Conservation (phyloP, 352 stramenopile species). For the Peronospora farinosa region DNA sequence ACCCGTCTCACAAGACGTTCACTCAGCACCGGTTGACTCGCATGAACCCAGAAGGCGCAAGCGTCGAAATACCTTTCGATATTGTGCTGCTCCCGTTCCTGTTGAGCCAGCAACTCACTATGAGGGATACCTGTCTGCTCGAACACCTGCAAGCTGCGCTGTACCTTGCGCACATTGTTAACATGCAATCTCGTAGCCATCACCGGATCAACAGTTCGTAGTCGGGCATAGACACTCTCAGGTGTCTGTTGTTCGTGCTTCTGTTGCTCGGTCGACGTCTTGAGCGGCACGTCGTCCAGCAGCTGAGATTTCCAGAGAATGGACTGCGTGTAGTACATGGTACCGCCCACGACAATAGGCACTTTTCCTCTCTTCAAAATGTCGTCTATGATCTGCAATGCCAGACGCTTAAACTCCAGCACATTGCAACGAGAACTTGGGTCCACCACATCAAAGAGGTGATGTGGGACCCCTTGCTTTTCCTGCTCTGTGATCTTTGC, state of each 20-base stretch:
- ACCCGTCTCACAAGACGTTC: slow-evolving; percentile 65
- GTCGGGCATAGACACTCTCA: slow-evolving; percentile 51
- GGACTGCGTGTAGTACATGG: slow-evolving; percentile 90
- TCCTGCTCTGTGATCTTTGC: slow-evolving; percentile 85
- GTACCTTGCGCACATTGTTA: slow-evolving; percentile 83
- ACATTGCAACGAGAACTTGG: slow-evolving; percentile 71
- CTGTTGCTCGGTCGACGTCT: slow-evolving; percentile 1
- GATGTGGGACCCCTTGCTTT: slow-evolving; percentile 84
- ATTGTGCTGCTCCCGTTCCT: slow-evolving; percentile 41
- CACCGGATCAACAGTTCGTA: slow-evolving; percentile 72
- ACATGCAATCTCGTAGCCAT: slow-evolving; percentile 79
- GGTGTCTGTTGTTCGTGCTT: slow-evolving; percentile 30
- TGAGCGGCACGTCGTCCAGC: slow-evolving; percentile 59
- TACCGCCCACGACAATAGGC: slow-evolving; percentile 88
- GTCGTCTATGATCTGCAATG: slow-evolving; percentile 74
- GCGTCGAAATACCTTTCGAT: slow-evolving; percentile 70
- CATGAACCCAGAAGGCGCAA: slow-evolving; percentile 82
- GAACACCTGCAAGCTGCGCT: slow-evolving; percentile 81
- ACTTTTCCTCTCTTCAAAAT: slow-evolving; percentile 82
- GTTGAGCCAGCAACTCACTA: slow-evolving; percentile 57
- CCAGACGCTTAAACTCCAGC: slow-evolving; percentile 72
- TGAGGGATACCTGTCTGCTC: slow-evolving; percentile 71
- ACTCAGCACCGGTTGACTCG: slow-evolving; percentile 53
- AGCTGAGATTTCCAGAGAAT: slow-evolving; percentile 85
- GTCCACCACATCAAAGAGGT: slow-evolving; percentile 84